Evolutionary conservation across 1,139 yeast species (phyloP).

Genomic region (Pichia sp.): DNA sequence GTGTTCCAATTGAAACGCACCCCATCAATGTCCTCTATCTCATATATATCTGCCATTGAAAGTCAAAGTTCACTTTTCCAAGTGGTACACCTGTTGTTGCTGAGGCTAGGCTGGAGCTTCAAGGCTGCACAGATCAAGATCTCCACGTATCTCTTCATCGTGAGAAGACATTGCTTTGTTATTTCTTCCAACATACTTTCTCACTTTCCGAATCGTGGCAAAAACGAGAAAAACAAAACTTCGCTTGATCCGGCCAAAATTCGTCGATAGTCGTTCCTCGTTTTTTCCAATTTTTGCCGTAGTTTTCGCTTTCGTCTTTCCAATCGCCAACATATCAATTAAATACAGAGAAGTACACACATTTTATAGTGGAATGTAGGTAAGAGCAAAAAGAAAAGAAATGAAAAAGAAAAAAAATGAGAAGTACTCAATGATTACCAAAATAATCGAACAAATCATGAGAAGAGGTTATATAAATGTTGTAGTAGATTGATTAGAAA

Average conservation of each 20-base stretch:
- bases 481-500: no score
- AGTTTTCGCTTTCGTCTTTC: no score
- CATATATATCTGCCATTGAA: conserved; percentile 33
- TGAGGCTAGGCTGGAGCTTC: not conserved
- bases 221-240: not conserved
- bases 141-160: not conserved
- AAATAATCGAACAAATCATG: no score
- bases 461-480: no score
- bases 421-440: no score
- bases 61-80: not conserved
- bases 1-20: conserved; percentile 55
- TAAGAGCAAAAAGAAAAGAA: not conserved
- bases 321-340: no score
- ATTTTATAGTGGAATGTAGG: no score
- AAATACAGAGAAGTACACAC: no score
- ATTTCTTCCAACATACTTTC: not conserved
- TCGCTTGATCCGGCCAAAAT: not conserved
- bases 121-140: not conserved
- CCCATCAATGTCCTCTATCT: conserved; percentile 36
- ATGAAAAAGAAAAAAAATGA: not conserved
- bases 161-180: not conserved
- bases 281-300: no score
- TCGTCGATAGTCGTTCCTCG: not conserved
- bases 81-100: not conserved
- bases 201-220: conserved; percentile 1